Percentiles rank a stretch among this genome's conserved stretches.
Evolutionary conservation across 1,284 basidiomycete genomes (phyloP).

Genomic region (Meripilus lineatus): DNA sequence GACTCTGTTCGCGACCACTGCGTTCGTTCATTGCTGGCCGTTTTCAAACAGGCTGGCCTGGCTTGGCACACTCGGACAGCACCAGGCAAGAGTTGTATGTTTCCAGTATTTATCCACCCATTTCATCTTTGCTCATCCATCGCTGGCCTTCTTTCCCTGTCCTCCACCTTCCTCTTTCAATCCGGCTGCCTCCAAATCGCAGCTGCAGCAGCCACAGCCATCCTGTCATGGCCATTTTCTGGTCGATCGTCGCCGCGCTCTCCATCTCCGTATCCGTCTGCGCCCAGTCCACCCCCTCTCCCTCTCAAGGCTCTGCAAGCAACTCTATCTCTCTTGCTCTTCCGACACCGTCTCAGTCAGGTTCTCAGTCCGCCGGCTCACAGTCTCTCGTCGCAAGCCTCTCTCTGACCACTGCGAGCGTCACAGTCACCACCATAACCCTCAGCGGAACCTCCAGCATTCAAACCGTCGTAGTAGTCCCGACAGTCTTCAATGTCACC

Average conservation of each 20-base stretch:
- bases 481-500: constrained; percentile 56
- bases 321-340: constrained; percentile 32
- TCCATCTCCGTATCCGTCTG: constrained; percentile 10
- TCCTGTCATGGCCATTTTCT: constrained; percentile 5
- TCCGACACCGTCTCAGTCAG: constrained; percentile 43
- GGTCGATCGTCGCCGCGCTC: constrained; percentile 9
- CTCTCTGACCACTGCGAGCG: constrained; percentile 53
- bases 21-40: background rate
- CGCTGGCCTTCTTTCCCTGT: constrained; percentile 13
- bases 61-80: constrained; percentile 9
- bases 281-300: constrained; percentile 14
- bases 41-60: constrained; percentile 9
- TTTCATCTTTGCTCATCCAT: constrained; percentile 14
- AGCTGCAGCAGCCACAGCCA: constrained; percentile 2
- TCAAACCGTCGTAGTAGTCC: constrained; percentile 45
- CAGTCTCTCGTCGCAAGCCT: constrained; percentile 46
- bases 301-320: constrained; percentile 13
- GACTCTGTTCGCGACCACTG: background rate
- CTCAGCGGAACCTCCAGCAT: constrained; percentile 43
- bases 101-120: constrained; percentile 15
- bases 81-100: too few species aligned
- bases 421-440: constrained; percentile 44
- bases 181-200: too few species aligned
- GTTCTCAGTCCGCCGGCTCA: constrained; percentile 40
- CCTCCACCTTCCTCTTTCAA: constrained; percentile 11